A percentile compares a stretch with the other conserved stretches of the same genome.
These are phyloP conservation scores for Sporothrix mexicana DNA, from an alignment of 2,329 filamentous ascomycete species.

Conservation along the genomic window DNA sequence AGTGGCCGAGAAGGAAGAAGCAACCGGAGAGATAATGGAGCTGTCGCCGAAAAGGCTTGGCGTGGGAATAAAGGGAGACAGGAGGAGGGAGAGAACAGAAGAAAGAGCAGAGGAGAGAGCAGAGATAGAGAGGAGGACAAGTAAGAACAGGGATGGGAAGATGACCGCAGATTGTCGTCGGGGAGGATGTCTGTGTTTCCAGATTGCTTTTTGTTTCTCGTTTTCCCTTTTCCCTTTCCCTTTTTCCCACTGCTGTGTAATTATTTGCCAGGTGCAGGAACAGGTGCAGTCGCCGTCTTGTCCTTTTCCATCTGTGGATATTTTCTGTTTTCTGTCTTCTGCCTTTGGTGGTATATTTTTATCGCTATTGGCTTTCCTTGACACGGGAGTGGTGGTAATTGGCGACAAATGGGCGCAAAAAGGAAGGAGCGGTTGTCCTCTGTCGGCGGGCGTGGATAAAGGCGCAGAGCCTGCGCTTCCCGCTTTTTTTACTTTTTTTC, in stretches of 20 bases:
- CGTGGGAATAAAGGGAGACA: conserved; percentile 1
- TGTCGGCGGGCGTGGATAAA: background rate
- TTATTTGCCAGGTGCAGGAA: background rate
- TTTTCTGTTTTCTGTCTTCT: too few relatives aligned
- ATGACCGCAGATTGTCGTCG: background rate
- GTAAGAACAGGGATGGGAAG: background rate
- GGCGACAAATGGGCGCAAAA: too few relatives aligned
- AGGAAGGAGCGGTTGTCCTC: too few relatives aligned
- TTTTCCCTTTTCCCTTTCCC: background rate
- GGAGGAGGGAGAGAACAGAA: background rate
- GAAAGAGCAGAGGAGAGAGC: background rate
- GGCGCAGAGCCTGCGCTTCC: conserved; percentile 13
- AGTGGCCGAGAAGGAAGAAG: background rate
- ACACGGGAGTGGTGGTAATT: conserved; percentile 17
- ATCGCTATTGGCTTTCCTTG: background rate
- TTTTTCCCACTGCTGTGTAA: conserved; percentile 19
- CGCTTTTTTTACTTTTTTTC: conserved; percentile 21
- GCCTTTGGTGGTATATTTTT: background rate
- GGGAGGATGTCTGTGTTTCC: conserved; percentile 23
- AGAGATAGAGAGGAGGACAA: background rate
- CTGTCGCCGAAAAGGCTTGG: background rate
- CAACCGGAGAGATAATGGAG: background rate
- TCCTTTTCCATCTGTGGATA: background rate
- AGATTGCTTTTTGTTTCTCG: background rate
- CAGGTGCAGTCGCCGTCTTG: background rate